Evolutionary conservation across 805 yeast species (phyloP).

Genomic region (Yueomyces sp.): DNA sequence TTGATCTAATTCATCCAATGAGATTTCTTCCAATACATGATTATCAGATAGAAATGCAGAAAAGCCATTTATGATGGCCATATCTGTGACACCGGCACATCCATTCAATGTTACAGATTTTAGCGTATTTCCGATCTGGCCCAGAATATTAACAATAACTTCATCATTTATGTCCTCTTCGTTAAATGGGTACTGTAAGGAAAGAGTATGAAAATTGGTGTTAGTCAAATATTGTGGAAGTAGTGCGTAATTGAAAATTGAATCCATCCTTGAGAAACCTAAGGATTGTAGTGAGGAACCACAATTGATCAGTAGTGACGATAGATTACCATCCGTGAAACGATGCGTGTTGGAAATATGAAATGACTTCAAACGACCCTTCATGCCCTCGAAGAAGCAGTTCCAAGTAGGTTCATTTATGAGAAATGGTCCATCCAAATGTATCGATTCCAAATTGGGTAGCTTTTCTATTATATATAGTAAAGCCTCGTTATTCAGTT

Average conservation of each 20-base stretch:
- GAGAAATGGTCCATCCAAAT: conserved; percentile 84
- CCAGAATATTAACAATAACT: conserved; percentile 43
- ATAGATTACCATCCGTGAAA: conserved; percentile 53
- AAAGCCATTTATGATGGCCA: conserved; percentile 41
- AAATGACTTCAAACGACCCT: conserved; percentile 41
- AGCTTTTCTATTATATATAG: conserved; percentile 49
- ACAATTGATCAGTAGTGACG: conserved; percentile 47
- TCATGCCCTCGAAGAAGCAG: conserved; percentile 48
- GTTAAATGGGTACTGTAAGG: conserved; percentile 52
- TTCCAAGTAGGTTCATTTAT: conserved; percentile 71
- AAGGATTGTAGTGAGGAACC: conserved; percentile 42
- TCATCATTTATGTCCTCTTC: conserved; percentile 62
- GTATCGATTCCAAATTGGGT: conserved; percentile 36
- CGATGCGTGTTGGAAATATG: conserved; percentile 75
- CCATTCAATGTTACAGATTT: conserved; percentile 53
- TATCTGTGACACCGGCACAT: conserved; percentile 60
- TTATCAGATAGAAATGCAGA: conserved; percentile 38
- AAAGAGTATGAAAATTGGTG: conserved; percentile 35
- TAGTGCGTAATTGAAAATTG: conserved; percentile 48
- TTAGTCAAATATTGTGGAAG: conserved; percentile 49
- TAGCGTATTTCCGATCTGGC: conserved; percentile 49
- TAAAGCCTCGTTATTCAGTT: conserved; percentile 65
- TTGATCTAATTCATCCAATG: conserved; percentile 46
- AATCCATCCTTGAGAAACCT: conserved; percentile 58
- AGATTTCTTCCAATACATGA: conserved; percentile 35